Evolutionary conservation across 2,329 filamentous ascomycete species (phyloP).

Genomic region (Penicillium sp.): DNA sequence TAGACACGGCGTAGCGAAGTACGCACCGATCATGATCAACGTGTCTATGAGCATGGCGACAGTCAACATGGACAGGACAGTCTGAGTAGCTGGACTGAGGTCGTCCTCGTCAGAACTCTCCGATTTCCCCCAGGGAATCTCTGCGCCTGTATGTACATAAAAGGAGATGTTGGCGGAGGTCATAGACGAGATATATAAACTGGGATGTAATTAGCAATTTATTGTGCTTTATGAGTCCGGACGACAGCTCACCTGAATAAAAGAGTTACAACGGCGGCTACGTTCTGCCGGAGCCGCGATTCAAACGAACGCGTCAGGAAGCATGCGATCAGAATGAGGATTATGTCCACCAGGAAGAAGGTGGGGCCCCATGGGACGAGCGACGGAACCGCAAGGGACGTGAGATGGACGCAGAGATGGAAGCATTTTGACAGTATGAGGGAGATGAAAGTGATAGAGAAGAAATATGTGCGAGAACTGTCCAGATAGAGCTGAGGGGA

Average conservation of each 20-base stretch:
- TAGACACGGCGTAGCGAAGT: conserved; percentile 13
- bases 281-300: conserved; percentile 2
- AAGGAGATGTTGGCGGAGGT: conserved; percentile 20
- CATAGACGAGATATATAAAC: conserved; percentile 13
- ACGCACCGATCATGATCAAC: conserved; percentile 6
- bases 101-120: conserved; percentile 10
- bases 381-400: background rate
- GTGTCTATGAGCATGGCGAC: conserved; percentile 11
- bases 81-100: conserved; percentile 1
- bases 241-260: conserved; percentile 7
- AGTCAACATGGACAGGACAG: conserved; percentile 14
- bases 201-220: conserved; percentile 4
- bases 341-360: conserved; percentile 12
- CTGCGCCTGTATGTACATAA: conserved; percentile 17
- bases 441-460: conserved; percentile 13
- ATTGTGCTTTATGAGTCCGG: background rate
- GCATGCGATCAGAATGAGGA: conserved; percentile 14
- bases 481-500: conserved; percentile 10
- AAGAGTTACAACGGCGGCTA: conserved; percentile 6
- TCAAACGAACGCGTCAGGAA: conserved; percentile 8
- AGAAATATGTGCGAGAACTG: conserved; percentile 7
- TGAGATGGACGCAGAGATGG: conserved; percentile 8
- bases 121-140: conserved; percentile 22
- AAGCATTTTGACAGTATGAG: conserved; percentile 12
- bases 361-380: conserved; percentile 11